Conservation (phyloP, 768 basidiomycete species). For the Suillus brevipes region DNA sequence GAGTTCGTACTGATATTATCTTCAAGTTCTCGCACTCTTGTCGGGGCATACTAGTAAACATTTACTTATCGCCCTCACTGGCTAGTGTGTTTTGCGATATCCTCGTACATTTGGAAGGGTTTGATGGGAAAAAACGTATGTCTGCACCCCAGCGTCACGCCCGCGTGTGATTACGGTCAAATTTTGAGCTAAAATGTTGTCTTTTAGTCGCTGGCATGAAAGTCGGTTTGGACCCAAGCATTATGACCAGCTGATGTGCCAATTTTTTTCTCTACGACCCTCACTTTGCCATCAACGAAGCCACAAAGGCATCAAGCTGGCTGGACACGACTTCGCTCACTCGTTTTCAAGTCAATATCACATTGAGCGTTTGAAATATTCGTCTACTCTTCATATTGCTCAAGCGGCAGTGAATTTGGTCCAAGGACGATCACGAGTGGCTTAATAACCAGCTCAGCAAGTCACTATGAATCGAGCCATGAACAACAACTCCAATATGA, state of each 20-base stretch:
- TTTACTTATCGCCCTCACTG: neutral
- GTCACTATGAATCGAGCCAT: neutral
- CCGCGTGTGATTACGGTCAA: neutral
- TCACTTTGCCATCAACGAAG: neutral
- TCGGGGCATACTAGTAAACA: neutral
- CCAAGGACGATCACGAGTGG: neutral
- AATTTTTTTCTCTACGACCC: neutral
- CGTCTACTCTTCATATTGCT: neutral
- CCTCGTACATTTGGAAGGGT: neutral
- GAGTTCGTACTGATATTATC: neutral
- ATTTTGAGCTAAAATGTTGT: neutral
- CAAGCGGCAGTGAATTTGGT: neutral
- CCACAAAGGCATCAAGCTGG: neutral
- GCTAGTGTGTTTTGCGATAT: neutral
- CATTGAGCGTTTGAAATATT: neutral
- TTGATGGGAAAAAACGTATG: neutral
- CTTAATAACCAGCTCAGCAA: neutral
- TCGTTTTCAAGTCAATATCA: neutral
- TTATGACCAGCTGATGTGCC: neutral
- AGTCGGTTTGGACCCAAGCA: neutral
- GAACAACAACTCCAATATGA: neutral
- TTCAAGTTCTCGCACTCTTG: neutral
- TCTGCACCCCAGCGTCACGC: neutral
- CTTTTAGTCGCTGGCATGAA: neutral
- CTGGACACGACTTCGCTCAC: neutral